phyloP scores from a whole-genome alignment of 1,284 basidiomycete genomes.

The Ustilago lituana region DNA sequence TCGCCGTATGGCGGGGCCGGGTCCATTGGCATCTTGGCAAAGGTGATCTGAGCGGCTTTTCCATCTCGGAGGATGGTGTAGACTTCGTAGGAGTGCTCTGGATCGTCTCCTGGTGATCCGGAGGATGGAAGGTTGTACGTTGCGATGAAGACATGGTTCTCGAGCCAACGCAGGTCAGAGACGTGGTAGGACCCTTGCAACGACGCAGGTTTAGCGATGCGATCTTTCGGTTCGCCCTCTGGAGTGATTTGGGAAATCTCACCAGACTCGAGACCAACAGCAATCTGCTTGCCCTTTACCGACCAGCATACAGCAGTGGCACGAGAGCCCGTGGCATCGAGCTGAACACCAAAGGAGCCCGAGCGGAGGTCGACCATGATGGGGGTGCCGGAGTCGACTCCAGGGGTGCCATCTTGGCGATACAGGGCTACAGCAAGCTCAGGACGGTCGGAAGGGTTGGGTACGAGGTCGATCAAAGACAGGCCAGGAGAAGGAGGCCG shows the following conservation, averaged over 20 bases:
- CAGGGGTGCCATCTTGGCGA: constrained; percentile 63
- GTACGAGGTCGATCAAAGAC: constrained; percentile 60
- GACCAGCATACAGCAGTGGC: constrained; percentile 78
- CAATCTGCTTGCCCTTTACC: constrained; percentile 84
- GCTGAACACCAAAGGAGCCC: constrained; percentile 41
- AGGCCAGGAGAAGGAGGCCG: constrained; percentile 41
- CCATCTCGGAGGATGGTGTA: constrained; percentile 76
- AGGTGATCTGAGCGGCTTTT: constrained; percentile 72
- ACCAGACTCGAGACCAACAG: constrained; percentile 77
- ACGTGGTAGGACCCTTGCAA: constrained; percentile 71
- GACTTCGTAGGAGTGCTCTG: constrained; percentile 71
- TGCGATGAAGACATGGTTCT: constrained; percentile 77
- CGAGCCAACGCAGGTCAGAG: constrained; percentile 75
- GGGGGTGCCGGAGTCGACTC: constrained; percentile 43
- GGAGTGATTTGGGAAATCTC: constrained; percentile 78
- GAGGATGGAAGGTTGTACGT: constrained; percentile 72
- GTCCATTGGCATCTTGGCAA: constrained; percentile 71
- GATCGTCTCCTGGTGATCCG: constrained; percentile 44
- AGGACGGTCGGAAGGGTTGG: constrained; percentile 69
- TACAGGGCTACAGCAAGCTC: constrained; percentile 68
- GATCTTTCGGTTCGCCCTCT: constrained; percentile 73
- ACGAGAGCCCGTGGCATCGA: constrained; percentile 25
- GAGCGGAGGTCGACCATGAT: constrained; percentile 43
- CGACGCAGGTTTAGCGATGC: constrained; percentile 72
- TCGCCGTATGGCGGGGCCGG: constrained; percentile 73